phyloP scores from a whole-genome alignment of 140 eudicot species.

The Bidens hawaiensis region DNA sequence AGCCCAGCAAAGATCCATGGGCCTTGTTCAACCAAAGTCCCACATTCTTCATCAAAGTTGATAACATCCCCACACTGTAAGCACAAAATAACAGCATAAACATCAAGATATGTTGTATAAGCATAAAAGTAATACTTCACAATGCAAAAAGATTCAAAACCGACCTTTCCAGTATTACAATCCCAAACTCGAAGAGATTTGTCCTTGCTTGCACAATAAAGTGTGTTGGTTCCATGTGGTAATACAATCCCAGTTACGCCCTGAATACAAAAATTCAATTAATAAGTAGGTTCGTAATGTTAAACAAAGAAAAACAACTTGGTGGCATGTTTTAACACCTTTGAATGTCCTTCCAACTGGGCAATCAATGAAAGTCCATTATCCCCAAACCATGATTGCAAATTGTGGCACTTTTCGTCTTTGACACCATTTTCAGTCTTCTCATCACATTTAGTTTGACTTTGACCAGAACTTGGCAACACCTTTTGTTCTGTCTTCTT shows the following conservation, averaged over 20 bases:
- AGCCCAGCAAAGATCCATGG: conserved; percentile 70
- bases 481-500: no score
- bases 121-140: neutral
- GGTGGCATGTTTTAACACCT: conserved; percentile 32
- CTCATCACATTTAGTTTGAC: no score
- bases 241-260: conserved; percentile 64
- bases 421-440: neutral
- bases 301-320: neutral
- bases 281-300: neutral
- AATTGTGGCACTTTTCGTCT: conserved; percentile 27
- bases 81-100: conserved; percentile 9
- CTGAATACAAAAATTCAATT: conserved; percentile 26
- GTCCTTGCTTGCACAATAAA: conserved; percentile 56
- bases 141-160: conserved; percentile 4
- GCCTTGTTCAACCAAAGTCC: conserved; percentile 50
- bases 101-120: neutral
- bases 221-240: conserved; percentile 48
- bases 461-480: no score
- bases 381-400: conserved; percentile 53
- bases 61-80: conserved; percentile 44
- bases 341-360: conserved; percentile 51
- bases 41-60: conserved; percentile 37
- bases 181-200: no score
- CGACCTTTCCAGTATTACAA: conserved; percentile 69
- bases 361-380: conserved; percentile 55